These are phyloP conservation scores for Fusarium tanahbumbuense DNA, from an alignment of 2,329 filamentous ascomycete genomes.

Conservation along the genomic window DNA sequence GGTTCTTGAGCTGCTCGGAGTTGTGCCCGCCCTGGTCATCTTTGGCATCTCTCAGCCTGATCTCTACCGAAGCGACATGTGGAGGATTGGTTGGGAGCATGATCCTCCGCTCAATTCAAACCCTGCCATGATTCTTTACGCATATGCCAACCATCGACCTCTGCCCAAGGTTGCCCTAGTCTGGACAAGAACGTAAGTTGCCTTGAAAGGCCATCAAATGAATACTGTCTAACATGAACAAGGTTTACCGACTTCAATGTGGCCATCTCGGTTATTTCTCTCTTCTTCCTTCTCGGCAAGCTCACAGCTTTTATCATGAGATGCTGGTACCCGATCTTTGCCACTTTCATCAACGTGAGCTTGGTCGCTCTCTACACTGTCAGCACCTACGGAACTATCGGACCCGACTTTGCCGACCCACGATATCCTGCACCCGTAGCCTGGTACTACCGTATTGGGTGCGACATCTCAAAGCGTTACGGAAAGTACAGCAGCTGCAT, in stretches of 20 bases:
- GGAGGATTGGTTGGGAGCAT: slow-evolving; percentile 76
- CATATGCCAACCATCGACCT: slow-evolving; percentile 76
- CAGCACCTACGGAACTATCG: slow-evolving; percentile 77
- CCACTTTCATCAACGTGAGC: slow-evolving; percentile 66
- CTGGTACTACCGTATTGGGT: slow-evolving; percentile 82
- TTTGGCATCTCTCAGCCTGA: slow-evolving; percentile 80
- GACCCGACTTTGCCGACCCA: slow-evolving; percentile 77
- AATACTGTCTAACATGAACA: slow-evolving; percentile 5
- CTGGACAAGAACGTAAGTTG: slow-evolving; percentile 77
- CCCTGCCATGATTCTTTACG: slow-evolving; percentile 75
- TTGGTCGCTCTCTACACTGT: slow-evolving; percentile 72
- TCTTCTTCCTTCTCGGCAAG: slow-evolving; percentile 81
- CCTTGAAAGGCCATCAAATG: not conserved
- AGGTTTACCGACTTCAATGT: slow-evolving; percentile 82
- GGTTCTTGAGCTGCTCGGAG: slow-evolving; percentile 72
- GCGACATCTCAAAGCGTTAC: slow-evolving; percentile 67
- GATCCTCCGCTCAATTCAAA: slow-evolving; percentile 75
- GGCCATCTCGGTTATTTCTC: slow-evolving; percentile 78
- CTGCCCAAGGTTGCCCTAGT: slow-evolving; percentile 73
- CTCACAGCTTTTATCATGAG: slow-evolving; percentile 76
- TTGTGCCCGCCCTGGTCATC: slow-evolving; percentile 74
- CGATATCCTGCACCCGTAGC: slow-evolving; percentile 70
- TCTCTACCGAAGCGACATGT: slow-evolving; percentile 76
- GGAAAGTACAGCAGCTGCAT: slow-evolving; percentile 69
- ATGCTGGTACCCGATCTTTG: slow-evolving; percentile 75